Percentiles rank a stretch among this genome's conserved stretches.
Conservation (phyloP, 1,139 yeast genomes). For the Lodderomyces orthopsilosis region DNA sequence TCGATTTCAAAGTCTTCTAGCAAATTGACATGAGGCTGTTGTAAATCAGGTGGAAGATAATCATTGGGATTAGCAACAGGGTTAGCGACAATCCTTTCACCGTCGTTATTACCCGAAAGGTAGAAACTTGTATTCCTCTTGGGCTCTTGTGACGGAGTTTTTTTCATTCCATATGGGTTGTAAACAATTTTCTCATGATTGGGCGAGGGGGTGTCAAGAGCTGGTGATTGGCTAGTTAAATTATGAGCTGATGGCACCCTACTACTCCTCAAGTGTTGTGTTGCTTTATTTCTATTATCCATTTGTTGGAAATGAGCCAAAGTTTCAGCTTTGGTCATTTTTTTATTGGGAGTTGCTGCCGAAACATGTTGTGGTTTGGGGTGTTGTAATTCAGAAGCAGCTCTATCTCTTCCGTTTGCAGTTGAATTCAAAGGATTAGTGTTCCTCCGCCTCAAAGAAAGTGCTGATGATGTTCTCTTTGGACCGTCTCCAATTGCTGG, state of each 20-base stretch:
- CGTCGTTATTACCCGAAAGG: constrained; percentile 35
- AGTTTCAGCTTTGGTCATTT: constrained; percentile 38
- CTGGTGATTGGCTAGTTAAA: constrained; percentile 4
- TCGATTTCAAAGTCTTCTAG: constrained; percentile 61
- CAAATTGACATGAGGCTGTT: constrained; percentile 50
- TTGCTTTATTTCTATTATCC: constrained; percentile 30
- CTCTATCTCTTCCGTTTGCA: constrained; percentile 5
- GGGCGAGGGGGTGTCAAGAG: constrained; percentile 4
- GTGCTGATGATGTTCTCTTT: constrained; percentile 23
- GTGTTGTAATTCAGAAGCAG: constrained; percentile 4
- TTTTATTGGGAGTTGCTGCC: constrained; percentile 17
- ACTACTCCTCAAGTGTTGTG: constrained; percentile 15
- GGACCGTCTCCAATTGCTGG: constrained; percentile 7
- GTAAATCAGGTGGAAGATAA: constrained; percentile 53
- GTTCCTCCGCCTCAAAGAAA: constrained; percentile 29
- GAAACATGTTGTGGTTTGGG: constrained; percentile 7
- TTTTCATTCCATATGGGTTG: constrained; percentile 47
- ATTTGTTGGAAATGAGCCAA: constrained; percentile 36
- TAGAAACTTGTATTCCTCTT: constrained; percentile 43
- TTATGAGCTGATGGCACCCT: constrained; percentile 13
- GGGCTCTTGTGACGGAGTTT: constrained; percentile 31
- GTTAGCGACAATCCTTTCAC: constrained; percentile 49
- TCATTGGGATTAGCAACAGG: constrained; percentile 73
- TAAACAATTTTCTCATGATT: constrained; percentile 38
- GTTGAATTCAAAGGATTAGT: constrained; percentile 16